phyloP scores from a whole-genome alignment of 2,329 filamentous ascomycete genomes.

The Dactylonectria estremocensis region DNA sequence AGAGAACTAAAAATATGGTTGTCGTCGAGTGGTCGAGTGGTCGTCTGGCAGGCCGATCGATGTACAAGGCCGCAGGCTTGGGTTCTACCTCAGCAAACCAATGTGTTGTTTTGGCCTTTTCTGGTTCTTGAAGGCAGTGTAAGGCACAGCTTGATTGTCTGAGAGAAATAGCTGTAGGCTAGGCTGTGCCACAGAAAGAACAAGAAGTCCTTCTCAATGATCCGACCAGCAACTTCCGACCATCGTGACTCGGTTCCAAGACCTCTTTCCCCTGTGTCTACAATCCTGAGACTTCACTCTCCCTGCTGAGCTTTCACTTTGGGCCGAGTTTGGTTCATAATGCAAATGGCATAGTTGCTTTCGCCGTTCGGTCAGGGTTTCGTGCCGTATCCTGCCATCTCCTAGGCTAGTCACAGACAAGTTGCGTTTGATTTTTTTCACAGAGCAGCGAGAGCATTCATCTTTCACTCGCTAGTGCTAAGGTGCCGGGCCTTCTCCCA shows the following conservation, averaged over 20 bases:
- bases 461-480: constrained; percentile 1
- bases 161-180: too few relatives aligned
- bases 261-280: neutral
- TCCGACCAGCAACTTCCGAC: neutral
- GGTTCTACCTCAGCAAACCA: too few relatives aligned
- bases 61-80: too few relatives aligned
- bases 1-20: neutral
- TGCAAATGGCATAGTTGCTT: neutral
- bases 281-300: neutral
- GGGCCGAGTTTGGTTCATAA: neutral
- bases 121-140: too few relatives aligned
- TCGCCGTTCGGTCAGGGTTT: neutral
- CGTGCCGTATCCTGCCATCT: neutral
- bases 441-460: constrained; percentile 1
- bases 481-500: neutral
- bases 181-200: too few relatives aligned
- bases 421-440: constrained; percentile 24
- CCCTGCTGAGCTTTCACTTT: neutral
- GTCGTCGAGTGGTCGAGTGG: neutral
- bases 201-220: too few relatives aligned
- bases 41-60: neutral
- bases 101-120: too few relatives aligned
- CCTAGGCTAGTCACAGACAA: neutral
- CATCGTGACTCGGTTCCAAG: neutral
- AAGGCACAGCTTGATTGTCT: too few relatives aligned